phyloP scores from a whole-genome alignment of 2,329 filamentous ascomycete genomes.

The Hymenoscyphus infarciens region DNA sequence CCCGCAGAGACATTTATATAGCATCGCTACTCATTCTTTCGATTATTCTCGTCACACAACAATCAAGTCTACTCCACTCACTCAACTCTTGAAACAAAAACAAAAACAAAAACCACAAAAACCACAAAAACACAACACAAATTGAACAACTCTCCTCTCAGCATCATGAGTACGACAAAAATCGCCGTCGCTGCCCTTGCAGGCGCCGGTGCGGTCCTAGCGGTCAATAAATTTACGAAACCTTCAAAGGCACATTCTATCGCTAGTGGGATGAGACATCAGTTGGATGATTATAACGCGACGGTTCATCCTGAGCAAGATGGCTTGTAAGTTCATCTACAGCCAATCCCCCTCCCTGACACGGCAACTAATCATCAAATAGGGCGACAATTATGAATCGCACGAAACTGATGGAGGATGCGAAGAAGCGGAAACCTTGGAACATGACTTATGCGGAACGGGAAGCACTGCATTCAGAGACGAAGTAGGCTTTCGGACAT shows the following conservation, averaged over 20 bases:
- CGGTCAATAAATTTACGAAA: conserved; percentile 17
- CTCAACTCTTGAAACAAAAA: background rate
- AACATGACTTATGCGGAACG: conserved; percentile 24
- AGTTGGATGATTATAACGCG: conserved; percentile 23
- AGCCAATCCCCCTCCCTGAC: background rate
- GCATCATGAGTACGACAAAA: conserved; percentile 9
- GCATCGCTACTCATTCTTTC: background rate
- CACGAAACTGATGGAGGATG: conserved; percentile 21
- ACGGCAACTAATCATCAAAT: background rate
- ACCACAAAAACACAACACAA: background rate
- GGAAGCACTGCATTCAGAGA: background rate
- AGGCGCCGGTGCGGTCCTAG: conserved; percentile 19
- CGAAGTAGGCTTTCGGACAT: background rate
- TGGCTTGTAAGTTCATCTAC: conserved; percentile 8
- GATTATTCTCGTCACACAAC: background rate
- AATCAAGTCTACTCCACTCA: background rate
- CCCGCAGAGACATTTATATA: background rate
- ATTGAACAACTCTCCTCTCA: background rate
- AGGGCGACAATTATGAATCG: conserved; percentile 26
- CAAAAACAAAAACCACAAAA: background rate
- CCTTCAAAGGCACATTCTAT: conserved; percentile 19
- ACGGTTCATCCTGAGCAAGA: conserved; percentile 19
- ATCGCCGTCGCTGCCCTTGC: conserved; percentile 18
- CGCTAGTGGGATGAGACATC: conserved; percentile 17
- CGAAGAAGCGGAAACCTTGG: conserved; percentile 26